Evolutionary conservation across 2,329 filamentous ascomycete species (phyloP).

Genomic region (Xylariaceae sp.): DNA sequence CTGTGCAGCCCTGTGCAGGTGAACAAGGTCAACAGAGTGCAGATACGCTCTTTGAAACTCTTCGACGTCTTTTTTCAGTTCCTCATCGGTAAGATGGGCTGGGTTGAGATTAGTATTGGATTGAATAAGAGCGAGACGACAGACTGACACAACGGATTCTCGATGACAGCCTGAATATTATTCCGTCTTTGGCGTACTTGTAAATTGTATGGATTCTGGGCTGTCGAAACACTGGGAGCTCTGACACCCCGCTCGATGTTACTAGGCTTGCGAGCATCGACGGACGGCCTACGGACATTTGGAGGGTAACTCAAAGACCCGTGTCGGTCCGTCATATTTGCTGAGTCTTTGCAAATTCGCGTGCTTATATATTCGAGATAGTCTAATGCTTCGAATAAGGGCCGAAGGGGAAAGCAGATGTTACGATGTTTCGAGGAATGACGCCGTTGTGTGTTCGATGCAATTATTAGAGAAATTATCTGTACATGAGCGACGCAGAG

Average conservation of each 20-base stretch:
- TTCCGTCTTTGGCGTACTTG: conserved; percentile 27
- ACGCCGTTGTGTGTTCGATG: too few relatives aligned
- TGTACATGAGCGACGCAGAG: too few relatives aligned
- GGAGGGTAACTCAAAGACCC: conserved; percentile 1
- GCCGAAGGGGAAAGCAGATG: too few relatives aligned
- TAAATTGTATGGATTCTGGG: conserved; percentile 15
- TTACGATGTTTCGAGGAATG: too few relatives aligned
- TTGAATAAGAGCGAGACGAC: not conserved
- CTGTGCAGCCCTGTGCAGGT: conserved; percentile 36
- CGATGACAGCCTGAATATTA: conserved; percentile 34
- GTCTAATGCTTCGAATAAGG: too few relatives aligned
- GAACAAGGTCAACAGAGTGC: conserved; percentile 25
- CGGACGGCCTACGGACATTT: not conserved
- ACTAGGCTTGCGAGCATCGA: conserved; percentile 6
- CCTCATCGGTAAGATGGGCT: conserved; percentile 37
- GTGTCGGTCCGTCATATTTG: conserved; percentile 11
- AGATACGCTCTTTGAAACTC: conserved; percentile 30
- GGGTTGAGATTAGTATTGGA: conserved; percentile 1
- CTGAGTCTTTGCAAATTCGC: not conserved
- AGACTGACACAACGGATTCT: conserved; percentile 32
- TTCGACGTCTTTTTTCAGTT: conserved; percentile 34
- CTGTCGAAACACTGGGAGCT: conserved; percentile 1
- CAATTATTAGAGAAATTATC: too few relatives aligned
- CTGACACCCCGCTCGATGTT: conserved; percentile 10
- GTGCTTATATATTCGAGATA: not conserved